phyloP scores from a whole-genome alignment of 306 rosid genomes.

The Prunus mira region DNA sequence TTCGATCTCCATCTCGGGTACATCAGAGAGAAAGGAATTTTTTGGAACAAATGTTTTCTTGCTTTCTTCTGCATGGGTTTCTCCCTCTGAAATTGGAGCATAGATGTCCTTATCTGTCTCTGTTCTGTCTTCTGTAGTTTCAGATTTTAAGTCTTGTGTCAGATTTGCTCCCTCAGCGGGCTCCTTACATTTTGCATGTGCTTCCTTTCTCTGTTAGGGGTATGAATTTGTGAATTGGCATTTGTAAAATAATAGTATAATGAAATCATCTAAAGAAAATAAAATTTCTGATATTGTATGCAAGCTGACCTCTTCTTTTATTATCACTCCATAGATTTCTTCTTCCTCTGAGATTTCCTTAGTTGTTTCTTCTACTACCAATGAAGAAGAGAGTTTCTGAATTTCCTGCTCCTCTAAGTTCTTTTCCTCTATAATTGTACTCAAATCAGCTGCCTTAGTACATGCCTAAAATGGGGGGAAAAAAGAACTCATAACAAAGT shows the following conservation, averaged over 20 bases:
- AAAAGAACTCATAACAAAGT: background rate
- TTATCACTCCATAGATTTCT: background rate
- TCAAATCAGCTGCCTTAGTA: slow-evolving; percentile 11
- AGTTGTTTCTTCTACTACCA: slow-evolving; percentile 4
- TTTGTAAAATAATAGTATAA: background rate
- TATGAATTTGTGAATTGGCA: background rate
- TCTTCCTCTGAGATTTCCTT: slow-evolving; percentile 22
- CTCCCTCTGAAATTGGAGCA: slow-evolving; percentile 14
- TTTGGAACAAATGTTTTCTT: slow-evolving; percentile 1
- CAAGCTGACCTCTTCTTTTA: slow-evolving; percentile 24
- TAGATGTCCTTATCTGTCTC: slow-evolving; percentile 4
- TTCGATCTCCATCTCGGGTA: slow-evolving; percentile 1
- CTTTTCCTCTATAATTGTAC: slow-evolving; percentile 10
- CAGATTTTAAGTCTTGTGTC: slow-evolving; percentile 5
- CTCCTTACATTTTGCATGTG: slow-evolving; percentile 17
- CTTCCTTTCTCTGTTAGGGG: slow-evolving; percentile 19
- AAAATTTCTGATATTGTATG: background rate
- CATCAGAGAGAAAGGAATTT: slow-evolving; percentile 6
- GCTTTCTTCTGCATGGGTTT: slow-evolving; percentile 7
- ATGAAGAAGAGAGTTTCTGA: slow-evolving; percentile 7
- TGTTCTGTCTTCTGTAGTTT: slow-evolving; percentile 14
- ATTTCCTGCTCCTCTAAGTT: slow-evolving; percentile 11
- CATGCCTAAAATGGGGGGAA: slow-evolving; percentile 7
- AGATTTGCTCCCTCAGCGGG: slow-evolving; percentile 13
- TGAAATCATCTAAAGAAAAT: background rate